Base-by-base conservation (phyloP, 108 stramenopile genomes). In the Fistulifera solaris region DNA sequence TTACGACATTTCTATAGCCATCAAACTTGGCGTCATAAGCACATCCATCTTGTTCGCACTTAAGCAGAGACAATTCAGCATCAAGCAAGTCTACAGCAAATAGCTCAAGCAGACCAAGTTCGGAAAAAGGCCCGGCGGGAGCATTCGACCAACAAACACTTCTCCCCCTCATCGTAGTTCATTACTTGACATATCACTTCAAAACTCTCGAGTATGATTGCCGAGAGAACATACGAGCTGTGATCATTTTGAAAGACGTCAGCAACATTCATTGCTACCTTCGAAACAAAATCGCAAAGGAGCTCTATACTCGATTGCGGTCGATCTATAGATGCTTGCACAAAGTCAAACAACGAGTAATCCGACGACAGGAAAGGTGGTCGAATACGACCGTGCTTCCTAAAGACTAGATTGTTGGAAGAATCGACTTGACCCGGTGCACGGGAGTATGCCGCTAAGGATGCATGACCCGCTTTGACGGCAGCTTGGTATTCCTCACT, bases 51-150 rank as follows among this genome's bases (percentile, higher is more conserved):
- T 62, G 42, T 38, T 90, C 85, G 35, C 73, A 81, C 52, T 68
- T 61, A 53, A 71, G 78, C 23, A 92, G 56, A 17, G 69, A 60
- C 23, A 92, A 62, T 59, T 92, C 90, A 15, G 77, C 71, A 58
- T 71, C 27, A 17, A 92, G 54, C 6, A 92, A 48, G 56, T 92
- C 87, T 52, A 88, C 65, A 1, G 86, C 71, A 52, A 86, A 64
- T 0, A 59, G 49, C 59, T 76, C 65, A 23, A 78, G n/a, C 18
- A 22, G 49, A 23, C 12, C 23, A 50, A 13, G 21, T 15, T 26
- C 31, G 8, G 6, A 3, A 35, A 35, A 35, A 3, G 8, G 8
- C 8, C 31, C 23, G 13, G 10, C 49, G 21, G 2, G 49, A 50
- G 15, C 21, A 19, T 22, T 19, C 49, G 15, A 15, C 23, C 23